A percentile compares a stretch with the other conserved stretches of the same genome.
Evolutionary conservation across 805 yeast genomes (phyloP).

Genomic region (Schwanniomyces occidentalis): DNA sequence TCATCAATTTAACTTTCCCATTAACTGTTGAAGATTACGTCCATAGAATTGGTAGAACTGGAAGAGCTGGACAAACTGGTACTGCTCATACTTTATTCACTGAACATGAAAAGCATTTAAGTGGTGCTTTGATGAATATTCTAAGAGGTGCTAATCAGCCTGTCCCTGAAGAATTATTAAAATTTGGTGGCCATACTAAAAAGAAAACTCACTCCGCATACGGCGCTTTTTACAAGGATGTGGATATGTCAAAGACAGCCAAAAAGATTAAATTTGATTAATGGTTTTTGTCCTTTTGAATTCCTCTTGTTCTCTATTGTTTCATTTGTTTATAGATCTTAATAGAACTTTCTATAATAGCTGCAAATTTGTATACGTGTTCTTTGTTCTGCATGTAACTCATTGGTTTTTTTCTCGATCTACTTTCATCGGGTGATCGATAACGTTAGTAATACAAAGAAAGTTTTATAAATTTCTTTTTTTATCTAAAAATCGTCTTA

Average conservation of each 20-base stretch:
- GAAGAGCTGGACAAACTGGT: slow-evolving; percentile 96
- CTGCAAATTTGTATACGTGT: slow-evolving; percentile 5
- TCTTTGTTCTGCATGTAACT: slow-evolving; percentile 4
- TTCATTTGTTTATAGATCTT: slow-evolving; percentile 4
- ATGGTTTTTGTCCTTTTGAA: slow-evolving; percentile 3
- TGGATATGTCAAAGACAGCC: slow-evolving; percentile 78
- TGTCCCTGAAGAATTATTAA: slow-evolving; percentile 91
- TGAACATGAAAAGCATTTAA: slow-evolving; percentile 92
- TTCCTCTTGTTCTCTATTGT: background rate
- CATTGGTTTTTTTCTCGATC: too few relatives aligned
- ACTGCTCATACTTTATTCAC: slow-evolving; percentile 94
- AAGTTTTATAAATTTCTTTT: background rate
- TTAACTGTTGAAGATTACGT: slow-evolving; percentile 95
- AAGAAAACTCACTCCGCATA: slow-evolving; percentile 97
- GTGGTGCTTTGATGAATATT: slow-evolving; percentile 92
- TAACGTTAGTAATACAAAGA: too few relatives aligned
- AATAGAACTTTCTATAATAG: slow-evolving; percentile 7
- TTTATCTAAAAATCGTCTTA: too few relatives aligned
- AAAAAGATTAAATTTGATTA: slow-evolving; percentile 86
- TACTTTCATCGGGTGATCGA: too few relatives aligned
- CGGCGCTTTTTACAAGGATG: slow-evolving; percentile 95
- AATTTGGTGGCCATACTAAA: slow-evolving; percentile 97
- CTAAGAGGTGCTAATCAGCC: slow-evolving; percentile 91
- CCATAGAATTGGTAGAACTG: slow-evolving; percentile 97
- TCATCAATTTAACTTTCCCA: slow-evolving; percentile 93